Evolutionary conservation across 805 yeast genomes (phyloP), one percentile per base, ranked within the genome.

Genomic region (Cyberlindnera euphorbiiphila): DNA sequence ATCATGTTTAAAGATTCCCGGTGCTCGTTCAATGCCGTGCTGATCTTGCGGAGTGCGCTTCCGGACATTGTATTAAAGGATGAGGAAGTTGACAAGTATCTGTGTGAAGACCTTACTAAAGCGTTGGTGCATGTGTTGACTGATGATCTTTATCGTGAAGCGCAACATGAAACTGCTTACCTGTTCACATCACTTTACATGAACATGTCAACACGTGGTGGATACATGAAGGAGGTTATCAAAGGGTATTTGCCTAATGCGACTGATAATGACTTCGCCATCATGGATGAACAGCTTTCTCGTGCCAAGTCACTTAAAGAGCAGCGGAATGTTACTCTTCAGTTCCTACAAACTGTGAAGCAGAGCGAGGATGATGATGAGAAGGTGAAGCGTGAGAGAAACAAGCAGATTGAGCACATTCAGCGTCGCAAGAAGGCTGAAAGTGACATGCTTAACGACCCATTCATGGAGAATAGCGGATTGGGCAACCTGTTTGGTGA

Each of bases 101-200:
- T 68, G 34, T 62, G 68, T 22, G 77, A 76, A 21, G 74, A 77
- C 39, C 69, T 89, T 54, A 75, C 85, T 43, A 82, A 83, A 47
- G 69, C 93, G 0, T 68, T 91, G 37, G 54, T 86, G 13, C 68
- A 71, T 24, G 78, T 91, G 4, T 64, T 91, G 34, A 66, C 74
- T 33, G 93, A 85, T 51, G 81, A 78, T 39, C 80, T 85, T 44
- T 86, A 85, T 59, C 76, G 74, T 30, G 98, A 91, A 52, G 84
- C 93, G 0, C 95, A 89, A 47, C 75, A 81, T 13, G 98, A 91
- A 57, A 95, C 94, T 1, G 89, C 94, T n/a, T 81, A 85, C 41
- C 85, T 94, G 2, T 71, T 91, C 41, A 83, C 96, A 0, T 76
- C 83, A 3, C 64, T 91, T 32, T 89, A 87, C 57, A 74, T 86